Percentiles rank a stretch among this genome's conserved stretches.
These are phyloP conservation scores for Ogataea saltuana DNA, from an alignment of 805 yeast species.

Conservation along the genomic window DNA sequence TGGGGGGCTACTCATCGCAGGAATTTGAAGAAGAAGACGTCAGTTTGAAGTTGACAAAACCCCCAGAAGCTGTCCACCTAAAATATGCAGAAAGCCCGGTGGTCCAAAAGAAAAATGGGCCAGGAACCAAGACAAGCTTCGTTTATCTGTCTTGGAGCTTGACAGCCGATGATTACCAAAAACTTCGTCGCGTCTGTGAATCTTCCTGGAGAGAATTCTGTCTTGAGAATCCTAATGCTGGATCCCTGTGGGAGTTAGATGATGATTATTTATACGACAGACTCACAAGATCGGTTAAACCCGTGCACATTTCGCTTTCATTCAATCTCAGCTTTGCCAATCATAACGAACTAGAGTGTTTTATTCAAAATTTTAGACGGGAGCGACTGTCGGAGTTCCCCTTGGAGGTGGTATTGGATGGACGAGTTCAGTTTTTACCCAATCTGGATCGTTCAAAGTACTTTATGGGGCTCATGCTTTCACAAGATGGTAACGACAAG, in stretches of 20 bases:
- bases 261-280: conserved; percentile 10
- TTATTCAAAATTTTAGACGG: conserved; percentile 1
- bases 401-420: conserved; percentile 6
- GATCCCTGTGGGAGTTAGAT: conserved; percentile 5
- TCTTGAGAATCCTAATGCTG: neutral
- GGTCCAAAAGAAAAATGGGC: neutral
- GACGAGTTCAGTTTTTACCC: conserved; percentile 16
- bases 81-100: conserved; percentile 16
- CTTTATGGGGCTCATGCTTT: conserved; percentile 21
- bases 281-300: conserved; percentile 16
- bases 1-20: conserved; percentile 10
- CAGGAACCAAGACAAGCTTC: conserved; percentile 8
- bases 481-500: neutral
- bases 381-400: conserved; percentile 7
- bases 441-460: conserved; percentile 17
- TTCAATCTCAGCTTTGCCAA: conserved; percentile 20
- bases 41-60: conserved; percentile 2
- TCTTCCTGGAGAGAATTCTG: conserved; percentile 8
- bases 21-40: conserved; percentile 7
- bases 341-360: neutral
- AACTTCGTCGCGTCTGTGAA: neutral
- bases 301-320: conserved; percentile 24
- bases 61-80: conserved; percentile 11
- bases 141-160: conserved; percentile 11
- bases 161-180: conserved; percentile 3